Base-by-base conservation (phyloP, 768 basidiomycete species). In the Rhodosporidiobolus odoratus region DNA sequence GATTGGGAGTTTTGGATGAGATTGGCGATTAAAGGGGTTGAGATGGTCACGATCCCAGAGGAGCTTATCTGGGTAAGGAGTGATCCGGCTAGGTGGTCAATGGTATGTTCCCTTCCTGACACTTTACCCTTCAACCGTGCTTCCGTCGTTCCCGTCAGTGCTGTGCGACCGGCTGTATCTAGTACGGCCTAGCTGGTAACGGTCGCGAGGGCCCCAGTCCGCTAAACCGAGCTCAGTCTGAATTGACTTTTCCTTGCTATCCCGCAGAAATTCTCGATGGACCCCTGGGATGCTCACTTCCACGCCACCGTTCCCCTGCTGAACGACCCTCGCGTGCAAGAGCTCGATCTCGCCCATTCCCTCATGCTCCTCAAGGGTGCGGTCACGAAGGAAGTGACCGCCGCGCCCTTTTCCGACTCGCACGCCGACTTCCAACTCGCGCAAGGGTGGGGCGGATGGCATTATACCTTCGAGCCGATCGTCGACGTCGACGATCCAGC, bases 201-300 rank as follows among this genome's bases (percentile, higher is more conserved):
- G n/a, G n/a, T n/a, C n/a, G n/a, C n/a, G n/a, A n/a, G n/a, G n/a
- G n/a, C n/a, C n/a, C n/a, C n/a, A n/a, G n/a, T n/a, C n/a, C n/a
- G n/a, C n/a, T n/a, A n/a, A n/a, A n/a, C n/a, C n/a, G n/a, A n/a
- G n/a, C n/a, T n/a, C n/a, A n/a, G n/a, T n/a, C n/a, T n/a, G n/a
- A n/a, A 58, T 6, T 32, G 5, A 9, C n/a, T 25, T 2, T 15
- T 45, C 52, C 25, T 38, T 17, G 3, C 6, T 25, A 2, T 1
- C 3, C 25, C 4, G 47, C 69, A 74, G 73, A 74, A 74, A 65
- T 74, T 67, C 58, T 67, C 73, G 41, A 74, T 74, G 73, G 73
- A 74, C 53, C 73, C 68, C 4, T 69, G 65, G 65, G 65, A 70
- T 41, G 68, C 73, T 21, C 65, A 65, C 58, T 74, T 65, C 60